phyloP scores from a whole-genome alignment of 1,284 basidiomycete genomes.

The Melampsora americana region DNA sequence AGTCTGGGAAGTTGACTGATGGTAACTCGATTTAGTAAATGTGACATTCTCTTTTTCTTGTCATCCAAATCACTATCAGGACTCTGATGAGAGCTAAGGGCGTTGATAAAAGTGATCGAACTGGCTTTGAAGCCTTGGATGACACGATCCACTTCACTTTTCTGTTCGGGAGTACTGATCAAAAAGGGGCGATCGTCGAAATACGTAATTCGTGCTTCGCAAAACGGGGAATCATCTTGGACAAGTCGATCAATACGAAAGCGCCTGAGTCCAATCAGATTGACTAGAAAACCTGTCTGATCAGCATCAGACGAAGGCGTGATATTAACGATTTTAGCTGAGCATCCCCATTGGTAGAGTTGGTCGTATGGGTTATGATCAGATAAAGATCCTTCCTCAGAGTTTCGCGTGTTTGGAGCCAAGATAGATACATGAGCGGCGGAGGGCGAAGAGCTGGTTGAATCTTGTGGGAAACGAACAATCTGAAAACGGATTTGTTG shows the following conservation, averaged over 20 bases:
- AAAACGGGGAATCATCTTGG: neutral
- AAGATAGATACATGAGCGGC: neutral
- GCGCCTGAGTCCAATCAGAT: neutral
- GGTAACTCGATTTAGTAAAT: neutral
- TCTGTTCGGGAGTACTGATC: neutral
- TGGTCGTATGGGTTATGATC: neutral
- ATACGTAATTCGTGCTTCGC: neutral
- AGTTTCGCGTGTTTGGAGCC: neutral
- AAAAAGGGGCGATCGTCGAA: slow-evolving; percentile 3
- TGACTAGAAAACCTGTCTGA: neutral
- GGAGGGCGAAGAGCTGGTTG: neutral
- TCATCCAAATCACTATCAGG: neutral
- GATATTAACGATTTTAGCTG: neutral
- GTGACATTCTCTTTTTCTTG: neutral
- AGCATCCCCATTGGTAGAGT: slow-evolving; percentile 10
- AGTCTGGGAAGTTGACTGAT: neutral
- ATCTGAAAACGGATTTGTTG: neutral
- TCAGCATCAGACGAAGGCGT: neutral
- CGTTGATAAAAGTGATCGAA: slow-evolving; percentile 17
- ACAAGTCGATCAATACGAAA: slow-evolving; percentile 17
- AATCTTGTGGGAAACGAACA: neutral
- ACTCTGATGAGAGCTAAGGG: neutral
- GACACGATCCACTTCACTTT: neutral
- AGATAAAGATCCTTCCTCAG: neutral
- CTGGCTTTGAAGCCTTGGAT: slow-evolving; percentile 2